Evolutionary conservation across 768 basidiomycete genomes (phyloP), one percentile per base, ranked within the genome.

Genomic region (Amanita phalloides): DNA sequence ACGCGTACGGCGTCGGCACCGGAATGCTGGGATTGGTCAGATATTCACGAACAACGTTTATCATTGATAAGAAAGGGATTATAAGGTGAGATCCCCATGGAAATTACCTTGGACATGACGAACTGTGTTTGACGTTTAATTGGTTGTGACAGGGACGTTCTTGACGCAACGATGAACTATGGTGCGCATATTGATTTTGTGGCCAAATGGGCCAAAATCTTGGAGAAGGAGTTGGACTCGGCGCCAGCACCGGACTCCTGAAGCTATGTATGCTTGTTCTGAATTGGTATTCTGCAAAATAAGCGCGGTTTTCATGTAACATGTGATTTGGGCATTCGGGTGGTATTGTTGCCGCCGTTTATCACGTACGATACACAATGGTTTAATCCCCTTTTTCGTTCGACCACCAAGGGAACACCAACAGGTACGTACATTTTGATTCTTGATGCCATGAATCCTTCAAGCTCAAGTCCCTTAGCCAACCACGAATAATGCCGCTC

Each of bases 121-220:
- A 38, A 1, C 48, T 33, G 46, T 33, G 26, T 26, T 26, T 26
- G 26, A 26, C 35, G 36, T 36, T 45, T 45, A 9, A 42, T 26
- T 54, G 45, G 58, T 49, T 14, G 50, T 14, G 21, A 42, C 59
- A 84, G 84, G 57, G 83, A 79, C 56, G 75, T 73, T 1, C 61
- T 81, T 32, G 82, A 79, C 52, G 69, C 80, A 0, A 79, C 75
- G 6, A 62, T 87, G 55, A 82, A 80, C 61, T 82, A 73, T 61
- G 73, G 68, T 26, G 82, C 77, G 0, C 89, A 91, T 57, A 66
- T 73, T 26, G 83, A 81, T 62, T 89, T 90, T 58, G 82, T 88
- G 6, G 73, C 76, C 36, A 80, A 80, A 60, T 82, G 81, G 72
- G 68, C 90, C 36, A 74, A 74, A 51, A 77, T 70, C 56, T 63